Conservation (phyloP, 1,284 basidiomycete species). For the Psilocybe mexicana region DNA sequence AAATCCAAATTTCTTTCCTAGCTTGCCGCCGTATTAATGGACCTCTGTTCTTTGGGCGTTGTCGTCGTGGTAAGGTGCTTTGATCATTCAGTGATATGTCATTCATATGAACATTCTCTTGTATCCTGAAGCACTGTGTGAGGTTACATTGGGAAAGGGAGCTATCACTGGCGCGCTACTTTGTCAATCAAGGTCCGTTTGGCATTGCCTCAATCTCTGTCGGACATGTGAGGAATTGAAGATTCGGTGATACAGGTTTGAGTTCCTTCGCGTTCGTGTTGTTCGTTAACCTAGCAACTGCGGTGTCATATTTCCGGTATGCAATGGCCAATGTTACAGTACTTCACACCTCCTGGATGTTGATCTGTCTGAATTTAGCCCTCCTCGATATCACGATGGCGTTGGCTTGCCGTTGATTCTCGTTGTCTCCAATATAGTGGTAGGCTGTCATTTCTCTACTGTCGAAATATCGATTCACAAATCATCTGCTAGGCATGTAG, state of each 20-base stretch:
- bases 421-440: constrained; percentile 27
- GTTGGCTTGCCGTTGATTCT: constrained; percentile 30
- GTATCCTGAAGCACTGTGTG: constrained; percentile 28
- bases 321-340: background rate
- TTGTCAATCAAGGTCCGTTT: constrained; percentile 29
- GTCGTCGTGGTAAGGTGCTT: constrained; percentile 26
- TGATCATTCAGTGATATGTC: background rate
- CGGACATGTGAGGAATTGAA: background rate
- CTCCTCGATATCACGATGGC: constrained; percentile 19
- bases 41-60: constrained; percentile 17
- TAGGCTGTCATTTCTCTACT: constrained; percentile 12
- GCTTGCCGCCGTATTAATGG: constrained; percentile 21
- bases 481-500: constrained; percentile 24
- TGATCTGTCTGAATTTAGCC: background rate
- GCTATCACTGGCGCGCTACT: constrained; percentile 29
- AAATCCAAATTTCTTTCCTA: background rate
- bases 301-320: constrained; percentile 17
- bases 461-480: background rate
- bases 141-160: constrained; percentile 20
- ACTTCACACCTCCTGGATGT: background rate
- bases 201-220: background rate
- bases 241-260: constrained; percentile 3
- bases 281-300: constrained; percentile 13
- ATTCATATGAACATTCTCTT: background rate
- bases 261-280: constrained; percentile 12